Base-by-base conservation (phyloP, 2,329 filamentous ascomycete species). In the Calonectria naviculata region DNA sequence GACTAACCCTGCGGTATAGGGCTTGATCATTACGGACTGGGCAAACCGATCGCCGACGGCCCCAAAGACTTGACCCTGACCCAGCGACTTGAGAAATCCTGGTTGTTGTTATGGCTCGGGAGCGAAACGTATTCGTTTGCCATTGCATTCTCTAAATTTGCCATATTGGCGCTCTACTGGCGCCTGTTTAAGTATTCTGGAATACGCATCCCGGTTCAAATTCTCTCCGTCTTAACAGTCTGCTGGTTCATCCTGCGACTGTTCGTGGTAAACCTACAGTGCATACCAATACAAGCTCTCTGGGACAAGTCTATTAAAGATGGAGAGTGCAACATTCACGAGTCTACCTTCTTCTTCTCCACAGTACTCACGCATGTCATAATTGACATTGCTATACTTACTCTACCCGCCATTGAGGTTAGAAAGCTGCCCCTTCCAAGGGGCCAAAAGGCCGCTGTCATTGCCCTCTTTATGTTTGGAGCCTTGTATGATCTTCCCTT, bases 211-310 rank as follows among this genome's bases (percentile, higher is more conserved):
- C 76, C 80, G 13, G 80, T 81, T 3, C 70, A 75, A n/a, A 63
- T 79, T 5, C 73, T 82, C 4, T 73, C 78, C 4, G 76, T 41
- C 9, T 36, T 75, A 3, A 74, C 78, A 3, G 47, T 74, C 2
- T 60, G 76, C 1, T 82, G 80, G 80, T 75, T 81, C 31, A 65
- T 79, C 1, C 64, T 80, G 4, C 72, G 80, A 34, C 79, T 80
- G 0, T 80, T 83, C 31, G 68, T 83, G 36, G 78, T 78, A 1
- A 78, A 80, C 1, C 79, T 83, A 31, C 80, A 81, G 52, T 83
- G 82, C 47, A 42, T 80, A 5, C 83, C 83, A 0, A 70, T 83
- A 0, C 76, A 80, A 26, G 78, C 76, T 3, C 80, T 81, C 31
- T 84, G 81, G 82, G 74, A 80, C 24, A 74, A 75, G 12, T 67